Evolutionary conservation across 805 yeast species (phyloP), one percentile per base, ranked within the genome.

Genomic region (Sugiyamaella mastotermitis): DNA sequence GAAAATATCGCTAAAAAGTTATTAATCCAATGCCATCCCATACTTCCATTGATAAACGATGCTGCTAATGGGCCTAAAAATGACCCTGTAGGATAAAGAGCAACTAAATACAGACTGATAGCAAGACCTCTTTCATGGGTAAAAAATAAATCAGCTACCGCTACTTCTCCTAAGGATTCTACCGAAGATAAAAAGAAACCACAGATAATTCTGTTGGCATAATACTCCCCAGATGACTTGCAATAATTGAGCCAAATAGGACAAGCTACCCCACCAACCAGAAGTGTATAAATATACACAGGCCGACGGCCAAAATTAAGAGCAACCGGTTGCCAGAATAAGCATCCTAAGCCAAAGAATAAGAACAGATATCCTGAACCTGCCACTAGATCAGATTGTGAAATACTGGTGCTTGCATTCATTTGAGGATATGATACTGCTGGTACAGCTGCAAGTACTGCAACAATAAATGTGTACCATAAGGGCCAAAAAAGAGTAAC

Each of bases 1-100:
- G 81, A 78, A 40, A 78, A 68, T 21, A 83, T 83, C 6, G 72
- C 74, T 6, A 76, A 79, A 42, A 67, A 51, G 71, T 76, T 77
- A 22, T 88, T 87, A 6, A 82, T 83, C 92, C 94, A 84, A 50
- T 82, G 66, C 61, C 82, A 84, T 11, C 74, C 68, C 17, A 72
- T 66, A 39, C 70, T 60, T 35, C 73, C 69, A 4, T 78, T 72
- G 43, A 82, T 73, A 49, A 78, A 76, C 14, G 86, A 86, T 17
- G 86, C 87, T 46, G 82, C 69, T 39, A 84, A 60, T 2, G 94
- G 94, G 2, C 92, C 90, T 42, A 83, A 61, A 51, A 78, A 83
- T 0, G 92, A 80, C 37, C 94, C 94, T 5, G 78, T 72, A 21
- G 88, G 78, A 2, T 85, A 79, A 17, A 85, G 78, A 62, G 83